Evolutionary conservation across 805 yeast genomes (phyloP).

Genomic region (Kockiozyma suomiensis): DNA sequence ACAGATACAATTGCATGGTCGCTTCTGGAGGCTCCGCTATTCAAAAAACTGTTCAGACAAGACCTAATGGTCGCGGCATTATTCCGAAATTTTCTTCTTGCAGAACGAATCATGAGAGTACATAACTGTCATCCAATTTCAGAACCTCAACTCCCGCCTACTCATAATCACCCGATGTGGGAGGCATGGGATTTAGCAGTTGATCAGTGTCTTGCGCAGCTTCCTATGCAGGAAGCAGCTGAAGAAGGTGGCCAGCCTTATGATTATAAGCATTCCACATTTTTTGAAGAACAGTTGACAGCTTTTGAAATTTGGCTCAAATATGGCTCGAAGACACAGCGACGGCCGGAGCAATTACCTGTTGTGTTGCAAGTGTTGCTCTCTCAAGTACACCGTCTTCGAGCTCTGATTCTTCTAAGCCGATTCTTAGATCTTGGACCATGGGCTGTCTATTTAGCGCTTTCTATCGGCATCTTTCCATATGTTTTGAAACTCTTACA

Average conservation of each 20-base stretch:
- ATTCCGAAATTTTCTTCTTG: constrained; percentile 87
- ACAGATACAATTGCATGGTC: constrained; percentile 99
- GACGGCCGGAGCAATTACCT: constrained; percentile 94
- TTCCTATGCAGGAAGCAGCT: constrained; percentile 43
- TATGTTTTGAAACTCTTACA: constrained; percentile 87
- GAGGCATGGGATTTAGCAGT: constrained; percentile 97
- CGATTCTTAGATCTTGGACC: constrained; percentile 93
- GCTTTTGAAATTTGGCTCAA: constrained; percentile 97
- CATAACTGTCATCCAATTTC: constrained; percentile 93
- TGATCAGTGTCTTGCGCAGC: constrained; percentile 79
- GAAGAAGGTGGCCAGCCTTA: constrained; percentile 43
- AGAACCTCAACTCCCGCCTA: constrained; percentile 88
- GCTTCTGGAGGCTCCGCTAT: constrained; percentile 78
- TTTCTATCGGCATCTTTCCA: constrained; percentile 94
- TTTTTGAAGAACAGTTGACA: constrained; percentile 92
- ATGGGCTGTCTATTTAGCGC: constrained; percentile 92
- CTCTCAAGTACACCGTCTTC: constrained; percentile 89
- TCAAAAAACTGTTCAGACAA: constrained; percentile 88
- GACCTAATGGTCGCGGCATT: constrained; percentile 96
- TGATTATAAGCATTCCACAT: constrained; percentile 85
- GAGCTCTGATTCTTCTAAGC: constrained; percentile 83
- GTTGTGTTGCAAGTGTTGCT: constrained; percentile 88
- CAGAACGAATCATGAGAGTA: constrained; percentile 91
- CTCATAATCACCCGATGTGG: constrained; percentile 90
- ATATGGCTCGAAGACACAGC: constrained; percentile 79